Conservation (phyloP, 2,329 filamentous ascomycete species). For the Fusarium sp. region DNA sequence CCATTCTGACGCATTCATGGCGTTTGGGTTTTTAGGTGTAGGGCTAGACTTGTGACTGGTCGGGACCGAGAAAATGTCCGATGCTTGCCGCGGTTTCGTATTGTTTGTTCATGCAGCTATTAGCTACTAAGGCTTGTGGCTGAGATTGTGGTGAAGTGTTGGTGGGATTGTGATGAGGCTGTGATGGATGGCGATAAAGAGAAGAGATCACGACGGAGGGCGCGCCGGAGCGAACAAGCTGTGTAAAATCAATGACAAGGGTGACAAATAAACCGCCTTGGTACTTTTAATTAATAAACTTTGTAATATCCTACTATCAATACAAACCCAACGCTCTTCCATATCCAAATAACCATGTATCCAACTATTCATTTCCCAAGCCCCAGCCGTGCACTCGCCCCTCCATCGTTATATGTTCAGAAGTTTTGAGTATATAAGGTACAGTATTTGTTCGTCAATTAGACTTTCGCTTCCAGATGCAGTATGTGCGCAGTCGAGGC, state of each 20-base stretch:
- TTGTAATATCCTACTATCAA: background rate
- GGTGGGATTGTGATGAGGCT: background rate
- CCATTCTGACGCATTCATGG: background rate
- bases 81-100: background rate
- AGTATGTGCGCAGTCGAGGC: background rate
- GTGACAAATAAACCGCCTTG: background rate
- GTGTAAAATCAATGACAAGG: background rate
- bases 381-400: fast-evolving
- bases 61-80: background rate
- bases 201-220: background rate
- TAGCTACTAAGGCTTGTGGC: background rate
- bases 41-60: background rate
- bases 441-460: background rate
- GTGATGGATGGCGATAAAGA: background rate
- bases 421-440: background rate
- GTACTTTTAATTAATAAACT: background rate
- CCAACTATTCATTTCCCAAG: background rate
- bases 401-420: background rate
- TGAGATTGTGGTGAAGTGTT: background rate
- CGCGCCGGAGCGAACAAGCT: background rate
- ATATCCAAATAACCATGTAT: background rate
- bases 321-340: background rate
- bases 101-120: background rate
- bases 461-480: background rate
- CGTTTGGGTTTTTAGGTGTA: background rate